Evolutionary conservation across 257 asterid genomes (phyloP), one percentile per base, ranked within the genome.

Genomic region (Plantago major): DNA sequence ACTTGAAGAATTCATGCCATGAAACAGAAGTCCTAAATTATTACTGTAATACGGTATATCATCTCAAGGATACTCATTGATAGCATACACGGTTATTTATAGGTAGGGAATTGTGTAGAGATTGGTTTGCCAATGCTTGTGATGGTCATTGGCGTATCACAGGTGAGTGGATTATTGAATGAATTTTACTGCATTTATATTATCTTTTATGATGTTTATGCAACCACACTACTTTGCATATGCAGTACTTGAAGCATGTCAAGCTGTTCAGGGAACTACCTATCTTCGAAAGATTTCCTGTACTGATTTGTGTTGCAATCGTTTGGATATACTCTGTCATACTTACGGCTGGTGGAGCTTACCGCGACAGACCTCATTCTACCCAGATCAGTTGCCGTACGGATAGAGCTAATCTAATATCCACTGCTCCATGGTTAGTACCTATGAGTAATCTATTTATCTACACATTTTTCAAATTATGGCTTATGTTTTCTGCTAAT

Each of bases 61-160:
- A 22, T 22, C 26, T 22, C 26, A 22, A 22, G 26, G 26, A 22
- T 22, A 22, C 26, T 22, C 26, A 22, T 22, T 22, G 26, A 22
- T 22, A 22, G 26, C 26, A 22, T 22, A 22, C 59, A 42, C n/a
- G 65, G 22, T 46, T 11, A 64, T 61, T 76, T 76, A 77, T 94
- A 93, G 99, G 72, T 93, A 26, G 97, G 99, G 52, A 85, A 89
- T 74, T 93, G 99, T 49, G 68, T 87, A n/a, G 99, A 93, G 70
- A 87, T 93, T 58, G 99, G 97, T 63, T 76, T 89, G 68, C 99
- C 99, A 11, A 89, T 81, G 87, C 94, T 93, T 71, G 37, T 93
- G 19, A 56, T 93, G 83, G 80, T 89, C 33, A 87, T 93, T 49
- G 95, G 85, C 22, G 71, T 89, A 53, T 89, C 99, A 47, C 99